Percentiles rank a stretch among this genome's conserved stretches.
phyloP scores from a whole-genome alignment of 2,329 filamentous ascomycete genomes.

The Aspergillus brunneoviolaceus region DNA sequence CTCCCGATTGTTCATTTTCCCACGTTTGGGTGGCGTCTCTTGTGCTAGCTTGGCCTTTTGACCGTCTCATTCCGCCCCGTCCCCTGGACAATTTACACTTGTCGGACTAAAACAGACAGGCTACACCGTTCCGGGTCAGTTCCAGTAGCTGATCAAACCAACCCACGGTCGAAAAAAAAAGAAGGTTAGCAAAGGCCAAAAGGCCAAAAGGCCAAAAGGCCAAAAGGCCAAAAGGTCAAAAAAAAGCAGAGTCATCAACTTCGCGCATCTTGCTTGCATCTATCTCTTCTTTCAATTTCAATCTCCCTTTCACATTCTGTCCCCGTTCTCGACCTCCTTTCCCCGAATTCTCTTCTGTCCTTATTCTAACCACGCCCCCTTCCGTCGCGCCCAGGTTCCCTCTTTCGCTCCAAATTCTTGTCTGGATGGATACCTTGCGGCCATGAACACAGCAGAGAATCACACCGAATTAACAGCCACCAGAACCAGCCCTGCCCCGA shows the following conservation, averaged over 20 bases:
- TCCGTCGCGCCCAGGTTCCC: slow-evolving; percentile 5
- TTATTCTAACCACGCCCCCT: slow-evolving; percentile 5
- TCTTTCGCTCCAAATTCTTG: slow-evolving; percentile 1
- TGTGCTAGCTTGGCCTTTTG: neutral
- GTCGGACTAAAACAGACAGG: neutral
- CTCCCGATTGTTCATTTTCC: neutral
- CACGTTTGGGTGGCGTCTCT: neutral
- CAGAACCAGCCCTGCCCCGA: slow-evolving; percentile 33
- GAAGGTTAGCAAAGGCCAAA: neutral
- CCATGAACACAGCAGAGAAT: slow-evolving; percentile 37
- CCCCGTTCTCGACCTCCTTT: slow-evolving; percentile 4
- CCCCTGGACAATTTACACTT: neutral
- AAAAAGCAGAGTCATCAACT: neutral
- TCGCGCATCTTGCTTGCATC: neutral
- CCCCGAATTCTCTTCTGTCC: slow-evolving; percentile 10
- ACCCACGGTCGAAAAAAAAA: neutral
- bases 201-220: neutral
- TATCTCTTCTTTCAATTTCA: neutral
- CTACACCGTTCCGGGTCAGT: neutral
- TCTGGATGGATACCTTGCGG: slow-evolving; percentile 32
- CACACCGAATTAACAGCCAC: slow-evolving; percentile 25
- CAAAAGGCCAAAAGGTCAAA: neutral
- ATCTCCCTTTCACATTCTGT: neutral
- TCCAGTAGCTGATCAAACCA: neutral
- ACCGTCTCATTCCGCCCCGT: neutral